Evolutionary conservation across 2,329 filamentous ascomycete species (phyloP).

Genomic region (Macrophomina tecta): DNA sequence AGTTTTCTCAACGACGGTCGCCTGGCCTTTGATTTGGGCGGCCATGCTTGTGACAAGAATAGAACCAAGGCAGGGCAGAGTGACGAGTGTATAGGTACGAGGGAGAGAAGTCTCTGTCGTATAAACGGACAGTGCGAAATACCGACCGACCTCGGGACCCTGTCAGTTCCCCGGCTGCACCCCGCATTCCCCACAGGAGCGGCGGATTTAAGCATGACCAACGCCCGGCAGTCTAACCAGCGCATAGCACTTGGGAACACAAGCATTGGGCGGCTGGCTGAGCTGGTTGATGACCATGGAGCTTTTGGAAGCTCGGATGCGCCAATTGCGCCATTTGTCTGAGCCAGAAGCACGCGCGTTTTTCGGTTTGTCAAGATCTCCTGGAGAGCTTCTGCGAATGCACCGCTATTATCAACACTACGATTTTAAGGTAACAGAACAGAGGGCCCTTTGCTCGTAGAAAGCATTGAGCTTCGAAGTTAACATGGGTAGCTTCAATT

Average conservation of each 20-base stretch:
- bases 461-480: too few relatives aligned
- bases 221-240: not conserved
- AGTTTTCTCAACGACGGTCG: conserved; percentile 43
- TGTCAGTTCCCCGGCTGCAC: not conserved
- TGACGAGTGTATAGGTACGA: not conserved
- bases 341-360: too few relatives aligned
- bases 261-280: not conserved
- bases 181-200: conserved; percentile 5
- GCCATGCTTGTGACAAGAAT: not conserved
- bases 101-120: not conserved
- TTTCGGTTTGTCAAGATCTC: not conserved
- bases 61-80: not conserved
- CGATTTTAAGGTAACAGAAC: too few relatives aligned
- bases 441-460: too few relatives aligned
- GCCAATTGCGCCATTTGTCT: not conserved
- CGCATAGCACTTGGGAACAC: not conserved
- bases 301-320: not conserved
- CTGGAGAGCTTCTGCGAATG: too few relatives aligned
- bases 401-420: too few relatives aligned
- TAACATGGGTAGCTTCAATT: too few relatives aligned
- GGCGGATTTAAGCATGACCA: conserved; percentile 11
- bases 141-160: conserved; percentile 9
- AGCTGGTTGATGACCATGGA: not conserved
- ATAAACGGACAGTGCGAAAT: not conserved
- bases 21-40: conserved; percentile 33